Evolutionary conservation across 2,329 filamentous ascomycete species (phyloP), one percentile per base, ranked within the genome.

Genomic region (Knoxdaviesia capensis): DNA sequence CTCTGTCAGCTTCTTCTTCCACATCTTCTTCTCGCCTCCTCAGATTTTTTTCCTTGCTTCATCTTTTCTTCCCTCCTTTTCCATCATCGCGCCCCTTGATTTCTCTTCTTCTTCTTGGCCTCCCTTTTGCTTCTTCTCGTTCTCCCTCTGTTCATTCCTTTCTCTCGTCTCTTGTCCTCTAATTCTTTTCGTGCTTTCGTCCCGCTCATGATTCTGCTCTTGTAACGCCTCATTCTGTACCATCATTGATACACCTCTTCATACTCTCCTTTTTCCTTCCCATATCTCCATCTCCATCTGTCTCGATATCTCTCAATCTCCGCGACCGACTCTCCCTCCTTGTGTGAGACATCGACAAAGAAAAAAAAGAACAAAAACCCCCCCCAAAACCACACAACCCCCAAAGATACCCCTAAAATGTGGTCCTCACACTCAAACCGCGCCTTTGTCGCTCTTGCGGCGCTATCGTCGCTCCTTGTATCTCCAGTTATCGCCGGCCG

Each of bases 211-310:
- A 20, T 20, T 20, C 20, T 20, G 20, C 20, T 20, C 20, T 20
- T 20, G 20, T 20, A 20, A 20, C 20, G 20, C 20, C 20, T 20
- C 20, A 20, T 20, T 20, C 20, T 20, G 20, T 20, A 20, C 8
- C 30, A 8, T 29, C 20, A 38, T 29, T 28, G 36, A 38, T 20
- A 20, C 3, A 20, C 20, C 20, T 20, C 36, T 38, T 28, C 20
- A 38, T n/a, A 29, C 33, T 38, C 32, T 38, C n/a, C 38, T 42
- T 41, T 35, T 41, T 35, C n/a, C 7, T 34, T 41, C 36, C 11
- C 29, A 7, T n/a, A 11, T 40, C 30, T 34, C 31, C 30, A 10
- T 40, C 38, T 32, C 20, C 20, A 20, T 20, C 20, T 20, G 20
- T 20, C 20, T 20, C 20, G 20, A 2, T 3, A 20, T 20, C 20